Base-by-base conservation (phyloP, 2,329 filamentous ascomycete genomes). In the Stemphylium vesicarium region DNA sequence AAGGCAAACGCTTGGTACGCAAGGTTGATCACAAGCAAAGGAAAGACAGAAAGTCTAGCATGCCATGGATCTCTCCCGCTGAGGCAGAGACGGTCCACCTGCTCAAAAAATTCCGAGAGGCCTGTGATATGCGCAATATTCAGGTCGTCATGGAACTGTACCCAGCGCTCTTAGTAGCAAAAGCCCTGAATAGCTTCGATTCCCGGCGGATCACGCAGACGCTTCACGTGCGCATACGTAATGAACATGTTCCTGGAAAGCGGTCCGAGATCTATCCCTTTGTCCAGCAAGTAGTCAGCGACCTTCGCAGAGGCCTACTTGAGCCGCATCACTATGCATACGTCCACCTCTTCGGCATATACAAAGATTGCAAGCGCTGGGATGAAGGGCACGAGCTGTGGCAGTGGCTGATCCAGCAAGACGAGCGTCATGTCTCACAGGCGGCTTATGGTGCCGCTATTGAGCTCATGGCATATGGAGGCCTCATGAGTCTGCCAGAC, bases 401-500 rank as follows among this genome's bases (percentile, higher is more conserved):
- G 81, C 60, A 70, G 16, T 83, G 80, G 80, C 70, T 84, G 12
- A 59, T 71, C 20, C 52, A 65, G 4, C 77, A 81, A 58, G 75
- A 77, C 41, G 75, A 80, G 15, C 64, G 69, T 4, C 75, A 75
- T 44, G 72, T 81, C 9, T 75, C 77, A 46, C 64, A 71, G 13
- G 66, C 72, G 4, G 77, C 80, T 0, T 83, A 83, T 55, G 81
- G 80, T 5, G 77, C 77, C 7, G 80, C 79, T 1, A 81, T 84
- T 26, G 80, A 83, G 57, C 65, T 81, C 36, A 66, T 82, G 46
- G 78, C 80, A 10, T 74, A 75, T 12, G 72, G 77, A 44, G 75
- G 77, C 11, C 48, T 61, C n/a, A 66, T 68, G 44, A 60, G 63
- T 3, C 69, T 83, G 0, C 56, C 68, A 10, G 74, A 78, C 4